These are phyloP conservation scores for Capsicum pubescens DNA, from an alignment of 257 asterid species.

Conservation along the genomic window DNA sequence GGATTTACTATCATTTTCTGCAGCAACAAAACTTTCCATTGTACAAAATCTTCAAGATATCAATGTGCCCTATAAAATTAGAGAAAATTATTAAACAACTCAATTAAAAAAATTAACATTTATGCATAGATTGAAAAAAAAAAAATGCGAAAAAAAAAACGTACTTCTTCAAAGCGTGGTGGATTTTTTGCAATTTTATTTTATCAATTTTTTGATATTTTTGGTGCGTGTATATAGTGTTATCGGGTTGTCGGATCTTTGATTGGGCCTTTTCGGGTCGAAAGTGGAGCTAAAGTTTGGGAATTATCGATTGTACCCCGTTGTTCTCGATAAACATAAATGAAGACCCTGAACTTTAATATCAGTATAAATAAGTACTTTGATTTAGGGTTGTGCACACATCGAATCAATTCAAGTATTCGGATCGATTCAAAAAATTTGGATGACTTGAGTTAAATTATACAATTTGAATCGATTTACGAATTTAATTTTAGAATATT, in stretches of 20 bases:
- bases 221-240: neutral
- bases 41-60: neutral
- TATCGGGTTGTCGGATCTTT: neutral
- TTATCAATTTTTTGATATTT: neutral
- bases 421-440: too few species aligned
- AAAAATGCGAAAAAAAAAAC: neutral
- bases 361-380: neutral
- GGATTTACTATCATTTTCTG: neutral
- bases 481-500: too few species aligned
- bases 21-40: conserved; percentile 20
- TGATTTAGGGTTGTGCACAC: too few species aligned
- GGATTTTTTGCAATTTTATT: neutral
- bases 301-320: neutral
- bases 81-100: neutral
- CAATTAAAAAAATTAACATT: neutral
- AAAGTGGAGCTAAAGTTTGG: neutral
- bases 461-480: too few species aligned
- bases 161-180: neutral
- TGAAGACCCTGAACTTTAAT: neutral
- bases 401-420: too few species aligned
- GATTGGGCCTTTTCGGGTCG: neutral
- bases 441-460: too few species aligned
- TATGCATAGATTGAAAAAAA: neutral
- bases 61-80: neutral
- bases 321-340: neutral